Base-by-base conservation (phyloP, 495 filamentous ascomycete genomes). In the Penicillium manginii region DNA sequence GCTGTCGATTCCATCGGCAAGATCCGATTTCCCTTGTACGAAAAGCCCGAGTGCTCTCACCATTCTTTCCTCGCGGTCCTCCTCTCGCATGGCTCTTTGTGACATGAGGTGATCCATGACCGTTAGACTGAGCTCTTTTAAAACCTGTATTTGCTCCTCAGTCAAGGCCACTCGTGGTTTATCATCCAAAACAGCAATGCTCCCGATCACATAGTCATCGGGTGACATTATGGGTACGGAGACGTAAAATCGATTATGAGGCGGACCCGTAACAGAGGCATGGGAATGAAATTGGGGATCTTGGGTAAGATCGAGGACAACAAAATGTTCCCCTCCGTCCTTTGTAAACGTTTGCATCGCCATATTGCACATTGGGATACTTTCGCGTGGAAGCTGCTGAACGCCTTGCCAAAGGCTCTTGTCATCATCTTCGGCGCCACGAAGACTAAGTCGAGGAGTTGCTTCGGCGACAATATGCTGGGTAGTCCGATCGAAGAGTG, bases 131-230 rank as follows among this genome's bases (percentile, higher is more conserved):
- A 87, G 78, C 17, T 71, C 68, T 19, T 63, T 50, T 11, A 76
- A 54, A 26, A 71, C 61, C 1, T 46, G 37, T 17, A 49, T 49
- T 32, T 73, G 59, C 23, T 68, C 55, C 14, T 55, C 39, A 11
- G 19, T 54, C 6, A 76, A n/a, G 1, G 17, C 17, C 9, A 68
- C 60, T 2, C 70, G 58, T 21, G 65, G 64, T 9, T 58, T 51
- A 37, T 72, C 62, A 63, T 89, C 86, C 1, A 87, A 63, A 14
- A 89, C 75, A 43, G 82, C 86, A 50, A 87, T 72, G 10, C 79
- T 83, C 14, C 87, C 87, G 59, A 90, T 90, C 9, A 83, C 80
- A 57, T 86, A 79, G 11, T 82, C 84, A n/a, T 75, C 74, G 14
- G 77, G 83, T 1, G 84, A 85, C 15, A 79, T 73, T 15, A 90